Evolutionary conservation across 257 asterid species (phyloP), one percentile per base, ranked within the genome.

Genomic region (Cordia subcordata): DNA sequence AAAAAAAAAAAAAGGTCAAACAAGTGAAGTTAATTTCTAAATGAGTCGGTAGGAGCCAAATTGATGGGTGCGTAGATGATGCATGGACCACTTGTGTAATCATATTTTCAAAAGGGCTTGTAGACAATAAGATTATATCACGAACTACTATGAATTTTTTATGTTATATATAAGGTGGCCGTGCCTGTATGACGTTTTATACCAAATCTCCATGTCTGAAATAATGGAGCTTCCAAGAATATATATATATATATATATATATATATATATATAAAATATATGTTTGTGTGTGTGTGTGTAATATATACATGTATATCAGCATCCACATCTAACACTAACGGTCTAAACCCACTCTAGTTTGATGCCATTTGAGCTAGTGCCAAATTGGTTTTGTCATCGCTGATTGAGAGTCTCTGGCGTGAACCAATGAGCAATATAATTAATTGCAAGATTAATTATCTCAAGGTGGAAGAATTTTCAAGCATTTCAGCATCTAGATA

Each of bases 41-140:
- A 23, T 58, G 54, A 21, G 14, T 8, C 47, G 16, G 57, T 58
- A 55, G 72, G 61, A 55, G 13, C 62, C 37, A 23, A 39, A 38
- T 38, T 49, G 60, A 14, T 67, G 50, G 61, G 47, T 8, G 21
- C 16, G 39, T 42, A 40, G 13, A 60, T 58, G 49, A 15, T 20
- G 11, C 44, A 52, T 61, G 47, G 55, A 60, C 65, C 64, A 10
- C 6, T 37, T 13, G 5, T 13, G 9, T 37, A 44, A 13, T 55
- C 33, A 54, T 63, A 22, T 21, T 12, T 21, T 10, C n/a, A n/a
- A 15, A 35, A 38, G 13, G 16, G 59, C 3, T 42, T 18, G 38
- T 27, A 8, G 47, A 54, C 32, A 13, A 11, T 44, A 16, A 27
- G 49, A 46, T 40, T 38, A 23, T 19, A 35, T 63, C 32, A 17